phyloP scores from a whole-genome alignment of 2,329 filamentous ascomycete genomes.

The Aspergillus pseudotamarii region DNA sequence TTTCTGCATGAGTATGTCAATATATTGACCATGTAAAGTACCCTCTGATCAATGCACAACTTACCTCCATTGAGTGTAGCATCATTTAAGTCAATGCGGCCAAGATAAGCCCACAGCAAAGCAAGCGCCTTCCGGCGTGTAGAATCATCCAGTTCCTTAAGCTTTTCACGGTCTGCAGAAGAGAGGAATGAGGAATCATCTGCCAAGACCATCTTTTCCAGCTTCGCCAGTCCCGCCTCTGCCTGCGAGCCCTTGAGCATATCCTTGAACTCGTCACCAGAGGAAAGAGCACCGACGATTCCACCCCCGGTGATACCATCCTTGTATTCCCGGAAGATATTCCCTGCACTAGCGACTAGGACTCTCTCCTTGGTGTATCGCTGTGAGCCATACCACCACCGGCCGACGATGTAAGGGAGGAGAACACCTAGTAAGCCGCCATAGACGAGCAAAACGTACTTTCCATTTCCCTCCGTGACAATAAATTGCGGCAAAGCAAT shows the following conservation, averaged over 20 bases:
- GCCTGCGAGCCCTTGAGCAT: slow-evolving; percentile 76
- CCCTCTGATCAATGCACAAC: slow-evolving; percentile 6
- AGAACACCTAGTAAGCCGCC: slow-evolving; percentile 84
- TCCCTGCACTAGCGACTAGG: slow-evolving; percentile 88
- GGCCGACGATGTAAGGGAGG: slow-evolving; percentile 88
- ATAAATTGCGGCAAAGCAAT: slow-evolving; percentile 94
- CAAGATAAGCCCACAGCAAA: slow-evolving; percentile 92
- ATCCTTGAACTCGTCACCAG: slow-evolving; percentile 81
- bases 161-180: slow-evolving; percentile 71
- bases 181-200: slow-evolving; percentile 63
- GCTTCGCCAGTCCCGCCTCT: slow-evolving; percentile 76
- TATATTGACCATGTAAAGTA: neutral
- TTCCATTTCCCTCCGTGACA: slow-evolving; percentile 88
- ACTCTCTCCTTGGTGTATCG: slow-evolving; percentile 91
- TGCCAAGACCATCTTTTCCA: slow-evolving; percentile 79
- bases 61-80: slow-evolving; percentile 68
- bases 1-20: slow-evolving; percentile 55
- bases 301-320: slow-evolving; percentile 80
- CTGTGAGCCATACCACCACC: slow-evolving; percentile 98
- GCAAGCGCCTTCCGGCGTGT: slow-evolving; percentile 82
- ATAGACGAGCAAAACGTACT: slow-evolving; percentile 91
- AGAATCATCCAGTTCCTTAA: slow-evolving; percentile 79
- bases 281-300: slow-evolving; percentile 78
- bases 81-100: slow-evolving; percentile 82
- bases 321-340: slow-evolving; percentile 89